Conservation (phyloP, 2,329 filamentous ascomycete genomes). For the Phoma sp. region DNA sequence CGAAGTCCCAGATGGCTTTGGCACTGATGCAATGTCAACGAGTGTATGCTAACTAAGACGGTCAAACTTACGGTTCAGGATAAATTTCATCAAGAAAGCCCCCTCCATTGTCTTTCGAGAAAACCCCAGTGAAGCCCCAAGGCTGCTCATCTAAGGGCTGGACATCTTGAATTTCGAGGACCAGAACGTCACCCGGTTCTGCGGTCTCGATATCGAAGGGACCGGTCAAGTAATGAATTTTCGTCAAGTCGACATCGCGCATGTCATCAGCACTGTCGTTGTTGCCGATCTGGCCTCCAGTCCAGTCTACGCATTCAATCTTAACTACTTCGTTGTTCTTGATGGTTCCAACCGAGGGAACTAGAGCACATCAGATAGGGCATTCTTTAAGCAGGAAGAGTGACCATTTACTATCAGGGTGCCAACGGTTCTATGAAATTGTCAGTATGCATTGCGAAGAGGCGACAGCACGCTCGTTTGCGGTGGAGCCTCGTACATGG, state of each 20-base stretch:
- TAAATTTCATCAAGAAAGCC: constrained; percentile 90
- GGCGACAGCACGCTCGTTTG: neutral
- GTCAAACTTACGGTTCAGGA: constrained; percentile 70
- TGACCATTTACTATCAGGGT: constrained; percentile 73
- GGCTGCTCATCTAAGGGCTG: constrained; percentile 85
- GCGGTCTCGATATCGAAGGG: constrained; percentile 87
- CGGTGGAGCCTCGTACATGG: constrained; percentile 60
- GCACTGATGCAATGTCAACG: constrained; percentile 54
- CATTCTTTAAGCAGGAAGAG: neutral
- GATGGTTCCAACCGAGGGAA: constrained; percentile 75
- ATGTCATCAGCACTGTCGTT: constrained; percentile 90
- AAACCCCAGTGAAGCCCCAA: constrained; percentile 90
- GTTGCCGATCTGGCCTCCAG: constrained; percentile 79
- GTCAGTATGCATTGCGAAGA: neutral
- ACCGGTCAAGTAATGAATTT: constrained; percentile 85
- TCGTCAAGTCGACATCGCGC: constrained; percentile 80
- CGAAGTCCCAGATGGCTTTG: constrained; percentile 79
- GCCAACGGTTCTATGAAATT: constrained; percentile 79
- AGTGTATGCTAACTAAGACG: neutral
- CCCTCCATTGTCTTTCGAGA: constrained; percentile 80
- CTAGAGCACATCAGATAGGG: constrained; percentile 53
- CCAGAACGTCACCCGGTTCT: constrained; percentile 80
- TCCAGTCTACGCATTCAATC: constrained; percentile 88
- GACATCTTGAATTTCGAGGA: constrained; percentile 92
- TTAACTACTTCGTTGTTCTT: constrained; percentile 87